These are phyloP conservation scores for Microbotryomycetes sp. DNA, from an alignment of 1,284 basidiomycete genomes.

Conservation along the genomic window DNA sequence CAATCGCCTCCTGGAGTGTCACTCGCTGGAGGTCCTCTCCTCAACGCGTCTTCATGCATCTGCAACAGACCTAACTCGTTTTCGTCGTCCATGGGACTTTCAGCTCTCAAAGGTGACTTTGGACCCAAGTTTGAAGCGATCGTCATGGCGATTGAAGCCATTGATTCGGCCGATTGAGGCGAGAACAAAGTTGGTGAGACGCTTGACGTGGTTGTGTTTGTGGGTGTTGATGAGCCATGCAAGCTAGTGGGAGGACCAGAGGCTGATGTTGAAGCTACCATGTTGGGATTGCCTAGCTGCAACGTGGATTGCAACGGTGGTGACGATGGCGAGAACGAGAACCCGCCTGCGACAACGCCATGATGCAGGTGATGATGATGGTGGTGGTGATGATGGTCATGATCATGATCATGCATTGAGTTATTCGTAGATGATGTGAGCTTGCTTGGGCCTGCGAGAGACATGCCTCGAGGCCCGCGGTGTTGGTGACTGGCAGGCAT, in stretches of 20 bases:
- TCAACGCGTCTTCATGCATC: conserved; percentile 21
- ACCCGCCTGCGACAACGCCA: neutral
- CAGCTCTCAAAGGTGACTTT: conserved; percentile 2
- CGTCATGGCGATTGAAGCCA: conserved; percentile 15
- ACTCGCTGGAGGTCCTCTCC: conserved; percentile 23
- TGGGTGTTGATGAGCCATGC: conserved; percentile 1
- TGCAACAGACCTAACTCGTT: neutral
- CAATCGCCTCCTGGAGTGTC: conserved; percentile 42
- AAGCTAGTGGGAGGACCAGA: neutral
- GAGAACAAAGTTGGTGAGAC: conserved; percentile 24
- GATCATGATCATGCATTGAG: neutral
- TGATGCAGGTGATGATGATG: neutral
- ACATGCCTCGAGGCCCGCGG: conserved; percentile 1
- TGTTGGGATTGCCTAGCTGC: neutral
- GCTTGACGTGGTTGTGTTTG: conserved; percentile 9
- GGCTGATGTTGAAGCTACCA: neutral
- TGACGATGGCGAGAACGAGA: conserved; percentile 27
- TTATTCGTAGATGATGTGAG: neutral
- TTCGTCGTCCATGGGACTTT: conserved; percentile 2
- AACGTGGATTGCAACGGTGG: conserved; percentile 7
- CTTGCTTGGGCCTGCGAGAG: too few species aligned
- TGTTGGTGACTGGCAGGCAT: neutral
- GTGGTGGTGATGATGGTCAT: neutral
- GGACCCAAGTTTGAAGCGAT: conserved; percentile 18
- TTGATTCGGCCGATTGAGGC: conserved; percentile 18